Base-by-base conservation (phyloP, 768 basidiomycete genomes). In the Agaricus blazei region DNA sequence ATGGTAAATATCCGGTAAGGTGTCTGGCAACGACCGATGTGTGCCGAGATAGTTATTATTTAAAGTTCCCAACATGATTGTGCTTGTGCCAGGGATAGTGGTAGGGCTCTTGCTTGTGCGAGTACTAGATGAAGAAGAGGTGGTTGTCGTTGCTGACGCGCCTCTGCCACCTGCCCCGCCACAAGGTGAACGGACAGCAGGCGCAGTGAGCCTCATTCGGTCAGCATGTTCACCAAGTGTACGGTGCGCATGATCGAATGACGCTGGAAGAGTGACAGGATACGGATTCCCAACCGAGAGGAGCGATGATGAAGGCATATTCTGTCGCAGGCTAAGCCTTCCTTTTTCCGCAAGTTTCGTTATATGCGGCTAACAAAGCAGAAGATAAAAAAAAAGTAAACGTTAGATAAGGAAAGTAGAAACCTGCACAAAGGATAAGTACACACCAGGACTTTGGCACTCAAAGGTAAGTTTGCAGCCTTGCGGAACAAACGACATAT, bases 381-480 rank as follows among this genome's bases (percentile, higher is more conserved):
- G 41, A 24, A 38, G 19, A 12, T 44, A 14, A 41, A 36, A 46
- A 27, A 60, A 23, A 56, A 24, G 11, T 19, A n/a, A 19, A 19
- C 19, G 19, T 19, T 28, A 14, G 50, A 11, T 23, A 27, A 23
- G n/a, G 11, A 8, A 7, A 7, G 28, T 3, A 47, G 46, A n/a
- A 51, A 19, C 19, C 19, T 19, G 19, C 19, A 19, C 19, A 28
- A 58, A 40, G 40, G 37, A 54, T 26, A 31, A 51, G 31, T 6
- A 72, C 79, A 54, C 61, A 83, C 86, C 46, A 85, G 69, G 31
- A 82, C 79, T 62, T 83, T 82, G 12, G 75, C 75, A 46, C 82
- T 81, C 59, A 82, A 81, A 4, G 83, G 79, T 46, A 85, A 72
- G n/a, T 83, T 74, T 15, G 79, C 78, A 9, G 82, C 84, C 45